Evolutionary conservation across 2,329 filamentous ascomycete genomes (phyloP).

Genomic region (Penicillium polonicum): DNA sequence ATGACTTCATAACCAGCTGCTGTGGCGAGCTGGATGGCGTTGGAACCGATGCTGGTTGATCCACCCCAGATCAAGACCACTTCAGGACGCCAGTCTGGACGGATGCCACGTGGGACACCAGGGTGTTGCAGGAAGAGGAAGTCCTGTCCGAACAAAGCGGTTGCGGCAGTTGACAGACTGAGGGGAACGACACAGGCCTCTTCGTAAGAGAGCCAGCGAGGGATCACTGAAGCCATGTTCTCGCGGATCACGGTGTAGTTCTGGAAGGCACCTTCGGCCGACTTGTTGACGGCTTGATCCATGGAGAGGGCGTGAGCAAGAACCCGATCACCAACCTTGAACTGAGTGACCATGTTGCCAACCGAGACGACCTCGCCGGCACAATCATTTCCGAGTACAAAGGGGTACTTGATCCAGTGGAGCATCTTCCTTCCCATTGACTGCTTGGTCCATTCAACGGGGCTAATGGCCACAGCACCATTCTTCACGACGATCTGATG

Average conservation of each 20-base stretch:
- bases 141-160: slow-evolving; percentile 30
- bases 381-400: slow-evolving; percentile 19
- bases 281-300: slow-evolving; percentile 6
- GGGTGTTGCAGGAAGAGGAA: slow-evolving; percentile 23
- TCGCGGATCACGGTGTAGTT: slow-evolving; percentile 27
- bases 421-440: slow-evolving; percentile 4
- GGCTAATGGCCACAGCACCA: neutral
- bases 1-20: slow-evolving; percentile 14
- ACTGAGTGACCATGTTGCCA: slow-evolving; percentile 11
- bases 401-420: slow-evolving; percentile 12
- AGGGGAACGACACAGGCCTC: slow-evolving; percentile 35
- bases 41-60: slow-evolving; percentile 16
- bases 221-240: slow-evolving; percentile 26
- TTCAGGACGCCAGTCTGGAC: neutral
- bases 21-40: slow-evolving; percentile 13
- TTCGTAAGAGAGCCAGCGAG: slow-evolving; percentile 28
- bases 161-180: slow-evolving; percentile 32
- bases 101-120: neutral
- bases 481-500: neutral
- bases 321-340: slow-evolving; percentile 30
- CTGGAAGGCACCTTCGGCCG: slow-evolving; percentile 32
- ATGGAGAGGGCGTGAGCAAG: slow-evolving; percentile 25
- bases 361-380: slow-evolving; percentile 16
- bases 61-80: slow-evolving; percentile 22
- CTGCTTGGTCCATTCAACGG: neutral